These are phyloP conservation scores for Lathyrus tuberosus DNA, from an alignment of 306 rosid genomes.

Conservation along the genomic window DNA sequence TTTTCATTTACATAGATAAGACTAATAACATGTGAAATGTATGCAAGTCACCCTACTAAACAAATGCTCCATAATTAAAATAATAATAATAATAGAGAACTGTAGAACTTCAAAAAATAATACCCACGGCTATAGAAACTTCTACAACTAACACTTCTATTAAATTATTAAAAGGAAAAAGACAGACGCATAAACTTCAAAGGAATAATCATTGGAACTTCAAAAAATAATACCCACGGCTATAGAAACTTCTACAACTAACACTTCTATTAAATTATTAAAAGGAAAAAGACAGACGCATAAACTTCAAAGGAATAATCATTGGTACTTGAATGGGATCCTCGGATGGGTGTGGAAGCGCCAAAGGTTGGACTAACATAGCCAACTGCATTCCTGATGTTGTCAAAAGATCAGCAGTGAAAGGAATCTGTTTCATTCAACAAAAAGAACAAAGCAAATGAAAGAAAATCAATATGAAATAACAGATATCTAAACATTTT, in stretches of 20 bases:
- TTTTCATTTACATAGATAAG: conserved; percentile 10
- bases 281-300: conserved; percentile 24
- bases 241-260: conserved; percentile 29
- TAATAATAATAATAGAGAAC: background rate
- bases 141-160: conserved; percentile 32
- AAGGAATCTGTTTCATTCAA: conserved; percentile 70
- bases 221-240: conserved; percentile 1
- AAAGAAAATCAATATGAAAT: conserved; percentile 34
- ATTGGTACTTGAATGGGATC: conserved; percentile 85
- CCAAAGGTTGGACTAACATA: conserved; percentile 93
- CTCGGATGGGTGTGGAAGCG: conserved; percentile 95
- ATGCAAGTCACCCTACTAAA: conserved; percentile 16
- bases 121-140: conserved; percentile 4
- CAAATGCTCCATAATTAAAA: background rate
- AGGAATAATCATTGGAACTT: conserved; percentile 52
- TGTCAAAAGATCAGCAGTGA: conserved; percentile 85
- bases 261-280: conserved; percentile 15
- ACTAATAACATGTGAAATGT: background rate
- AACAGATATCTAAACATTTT: conserved; percentile 28
- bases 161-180: background rate
- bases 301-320: conserved; percentile 27
- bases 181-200: conserved; percentile 34
- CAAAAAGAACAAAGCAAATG: conserved; percentile 36
- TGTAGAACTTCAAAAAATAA: conserved; percentile 14
- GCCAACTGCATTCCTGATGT: conserved; percentile 99